These are phyloP conservation scores for Eucalyptus pauciflora DNA, from an alignment of 345 rosid species.

Conservation along the genomic window DNA sequence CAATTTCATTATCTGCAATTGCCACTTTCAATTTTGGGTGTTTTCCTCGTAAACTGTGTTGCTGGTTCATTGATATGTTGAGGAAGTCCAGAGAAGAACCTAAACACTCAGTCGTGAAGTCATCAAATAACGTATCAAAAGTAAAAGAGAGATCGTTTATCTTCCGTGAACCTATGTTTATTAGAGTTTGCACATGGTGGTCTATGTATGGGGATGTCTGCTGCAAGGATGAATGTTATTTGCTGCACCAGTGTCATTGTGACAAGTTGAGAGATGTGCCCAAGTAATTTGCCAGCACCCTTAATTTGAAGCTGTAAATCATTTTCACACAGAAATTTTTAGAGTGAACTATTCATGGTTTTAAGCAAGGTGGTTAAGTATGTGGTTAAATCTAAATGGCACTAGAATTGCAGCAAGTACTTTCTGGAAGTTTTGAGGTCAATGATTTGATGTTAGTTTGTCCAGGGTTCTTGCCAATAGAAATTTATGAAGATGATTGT, in stretches of 20 bases:
- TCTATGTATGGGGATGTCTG: not conserved
- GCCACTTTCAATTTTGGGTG: not conserved
- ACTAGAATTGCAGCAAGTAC: not conserved
- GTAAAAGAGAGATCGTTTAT: not conserved
- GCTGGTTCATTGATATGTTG: not conserved
- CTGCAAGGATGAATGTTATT: not conserved
- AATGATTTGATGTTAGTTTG: not conserved
- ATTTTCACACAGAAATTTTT: not conserved
- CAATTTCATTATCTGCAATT: not conserved
- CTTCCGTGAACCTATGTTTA: not conserved
- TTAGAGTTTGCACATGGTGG: not conserved
- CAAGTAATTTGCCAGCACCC: not conserved
- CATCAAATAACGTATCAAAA: not conserved
- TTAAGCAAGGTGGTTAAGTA: not conserved
- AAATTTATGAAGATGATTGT: not conserved
- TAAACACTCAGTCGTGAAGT: not conserved
- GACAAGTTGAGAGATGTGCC: not conserved
- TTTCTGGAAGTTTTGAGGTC: not conserved
- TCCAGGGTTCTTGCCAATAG: not conserved
- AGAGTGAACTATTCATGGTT: not conserved
- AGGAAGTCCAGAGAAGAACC: not conserved
- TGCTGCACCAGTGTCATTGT: not conserved
- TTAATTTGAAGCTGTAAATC: not conserved
- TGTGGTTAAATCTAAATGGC: not conserved
- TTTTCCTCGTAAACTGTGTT: not conserved